These are phyloP conservation scores for Populus tremula DNA, from an alignment of 345 rosid genomes.

Conservation along the genomic window DNA sequence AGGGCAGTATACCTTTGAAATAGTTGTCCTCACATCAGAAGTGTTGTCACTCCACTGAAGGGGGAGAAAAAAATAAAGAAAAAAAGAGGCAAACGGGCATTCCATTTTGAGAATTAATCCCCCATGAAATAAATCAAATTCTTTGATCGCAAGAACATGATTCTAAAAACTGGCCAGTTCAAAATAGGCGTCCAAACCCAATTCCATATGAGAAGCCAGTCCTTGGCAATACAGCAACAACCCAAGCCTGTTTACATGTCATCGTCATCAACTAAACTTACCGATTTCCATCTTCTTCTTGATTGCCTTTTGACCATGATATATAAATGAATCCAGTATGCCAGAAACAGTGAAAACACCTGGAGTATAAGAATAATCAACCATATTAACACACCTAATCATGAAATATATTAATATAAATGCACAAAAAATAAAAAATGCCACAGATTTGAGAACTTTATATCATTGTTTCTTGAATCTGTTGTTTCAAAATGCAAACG, in stretches of 20 bases:
- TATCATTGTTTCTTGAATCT: background rate
- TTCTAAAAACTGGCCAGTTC: conserved; percentile 5
- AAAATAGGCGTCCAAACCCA: conserved; percentile 1
- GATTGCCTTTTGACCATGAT: conserved; percentile 90
- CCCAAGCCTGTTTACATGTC: background rate
- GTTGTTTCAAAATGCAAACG: background rate
- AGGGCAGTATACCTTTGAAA: background rate
- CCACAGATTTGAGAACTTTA: background rate
- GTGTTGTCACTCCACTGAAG: background rate
- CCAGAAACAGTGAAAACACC: conserved; percentile 93
- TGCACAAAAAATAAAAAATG: background rate
- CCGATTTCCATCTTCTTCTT: conserved; percentile 97
- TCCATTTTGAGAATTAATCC: background rate
- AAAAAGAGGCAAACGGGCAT: background rate
- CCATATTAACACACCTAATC: conserved; percentile 6
- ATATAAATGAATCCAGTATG: conserved; percentile 79
- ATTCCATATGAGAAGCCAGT: background rate
- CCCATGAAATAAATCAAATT: background rate
- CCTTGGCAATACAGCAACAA: background rate
- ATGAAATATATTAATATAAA: background rate
- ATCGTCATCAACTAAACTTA: conserved; percentile 56
- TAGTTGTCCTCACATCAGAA: background rate
- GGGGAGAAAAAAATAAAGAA: background rate
- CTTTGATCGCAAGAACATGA: background rate
- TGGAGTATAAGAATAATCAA: conserved; percentile 27